Conservation (phyloP, 306 rosid species). For the Inga oerstediana region DNA sequence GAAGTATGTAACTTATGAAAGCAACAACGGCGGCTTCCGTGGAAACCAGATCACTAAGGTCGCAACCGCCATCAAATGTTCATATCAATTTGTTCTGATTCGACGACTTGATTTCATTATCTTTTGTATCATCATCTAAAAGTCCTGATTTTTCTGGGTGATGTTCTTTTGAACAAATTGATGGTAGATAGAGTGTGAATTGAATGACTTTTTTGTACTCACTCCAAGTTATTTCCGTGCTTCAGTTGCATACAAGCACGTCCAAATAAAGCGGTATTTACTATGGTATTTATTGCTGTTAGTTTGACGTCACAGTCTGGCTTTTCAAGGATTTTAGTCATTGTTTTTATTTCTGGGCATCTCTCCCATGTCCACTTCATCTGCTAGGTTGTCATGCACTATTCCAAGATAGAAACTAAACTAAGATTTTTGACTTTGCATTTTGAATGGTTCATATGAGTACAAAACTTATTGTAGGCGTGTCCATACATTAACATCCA, state of each 20-base stretch:
- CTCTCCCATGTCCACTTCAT: slow-evolving; percentile 18
- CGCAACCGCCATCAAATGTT: slow-evolving; percentile 44
- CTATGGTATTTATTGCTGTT: slow-evolving; percentile 58
- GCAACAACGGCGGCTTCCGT: slow-evolving; percentile 33
- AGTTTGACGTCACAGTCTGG: slow-evolving; percentile 57
- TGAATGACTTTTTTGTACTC: slow-evolving; percentile 20
- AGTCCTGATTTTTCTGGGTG: slow-evolving; percentile 24
- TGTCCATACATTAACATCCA: not conserved
- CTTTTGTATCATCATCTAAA: slow-evolving; percentile 14
- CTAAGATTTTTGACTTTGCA: slow-evolving; percentile 13
- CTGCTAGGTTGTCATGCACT: slow-evolving; percentile 29
- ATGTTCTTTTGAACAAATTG: slow-evolving; percentile 25
- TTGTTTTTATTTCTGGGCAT: not conserved
- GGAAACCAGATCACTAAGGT: slow-evolving; percentile 21
- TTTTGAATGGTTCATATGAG: slow-evolving; percentile 1
- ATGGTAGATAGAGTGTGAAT: slow-evolving; percentile 34
- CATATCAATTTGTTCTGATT: slow-evolving; percentile 41
- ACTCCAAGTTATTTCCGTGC: slow-evolving; percentile 30
- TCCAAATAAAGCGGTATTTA: slow-evolving; percentile 47
- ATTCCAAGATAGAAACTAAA: slow-evolving; percentile 4
- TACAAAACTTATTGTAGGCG: not conserved
- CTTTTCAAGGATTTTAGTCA: slow-evolving; percentile 32
- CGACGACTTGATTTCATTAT: slow-evolving; percentile 10
- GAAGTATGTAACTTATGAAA: slow-evolving; percentile 33
- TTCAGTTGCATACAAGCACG: slow-evolving; percentile 28